A percentile compares a stretch with the other conserved stretches of the same genome.
Conservation (phyloP, 1,284 basidiomycete species). For the Peniophora sp. region DNA sequence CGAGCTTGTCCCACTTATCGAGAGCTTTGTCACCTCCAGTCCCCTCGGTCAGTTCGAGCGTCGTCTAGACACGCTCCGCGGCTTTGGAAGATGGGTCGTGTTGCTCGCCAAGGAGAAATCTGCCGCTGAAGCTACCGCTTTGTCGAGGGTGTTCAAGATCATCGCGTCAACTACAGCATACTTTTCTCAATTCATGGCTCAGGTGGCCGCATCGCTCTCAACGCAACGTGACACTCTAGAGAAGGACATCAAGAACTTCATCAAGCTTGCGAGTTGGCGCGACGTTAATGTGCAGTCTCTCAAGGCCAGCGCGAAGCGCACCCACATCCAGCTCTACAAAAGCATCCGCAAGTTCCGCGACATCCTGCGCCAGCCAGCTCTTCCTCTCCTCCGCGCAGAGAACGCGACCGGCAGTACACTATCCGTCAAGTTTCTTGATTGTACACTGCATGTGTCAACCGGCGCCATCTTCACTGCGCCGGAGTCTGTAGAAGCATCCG, state of each 20-base stretch:
- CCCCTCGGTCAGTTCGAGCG: conserved; percentile 78
- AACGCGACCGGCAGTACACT: conserved; percentile 29
- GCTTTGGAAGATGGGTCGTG: conserved; percentile 53
- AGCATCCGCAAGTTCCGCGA: conserved; percentile 91
- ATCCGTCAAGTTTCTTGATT: background rate
- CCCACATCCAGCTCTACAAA: conserved; percentile 90
- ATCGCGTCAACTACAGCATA: conserved; percentile 62
- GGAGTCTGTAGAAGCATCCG: conserved; percentile 4
- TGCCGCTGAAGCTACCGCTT: conserved; percentile 18
- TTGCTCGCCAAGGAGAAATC: conserved; percentile 23
- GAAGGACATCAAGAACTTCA: conserved; percentile 77
- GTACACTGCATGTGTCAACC: background rate
- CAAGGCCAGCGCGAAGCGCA: conserved; percentile 85
- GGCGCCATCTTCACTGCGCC: background rate
- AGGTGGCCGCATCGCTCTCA: conserved; percentile 44
- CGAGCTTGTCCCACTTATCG: conserved; percentile 72
- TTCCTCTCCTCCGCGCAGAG: conserved; percentile 30
- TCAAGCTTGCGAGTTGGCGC: conserved; percentile 97
- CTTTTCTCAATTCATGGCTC: conserved; percentile 56
- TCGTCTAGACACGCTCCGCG: conserved; percentile 65
- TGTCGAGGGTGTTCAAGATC: conserved; percentile 50
- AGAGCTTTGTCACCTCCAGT: conserved; percentile 74
- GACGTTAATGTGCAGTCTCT: conserved; percentile 95
- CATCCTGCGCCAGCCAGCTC: conserved; percentile 70
- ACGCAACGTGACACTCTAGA: conserved; percentile 64